Evolutionary conservation across 2,329 filamentous ascomycete species (phyloP), one percentile per base, ranked within the genome.

Genomic region (Colletotrichum cordylinicola): DNA sequence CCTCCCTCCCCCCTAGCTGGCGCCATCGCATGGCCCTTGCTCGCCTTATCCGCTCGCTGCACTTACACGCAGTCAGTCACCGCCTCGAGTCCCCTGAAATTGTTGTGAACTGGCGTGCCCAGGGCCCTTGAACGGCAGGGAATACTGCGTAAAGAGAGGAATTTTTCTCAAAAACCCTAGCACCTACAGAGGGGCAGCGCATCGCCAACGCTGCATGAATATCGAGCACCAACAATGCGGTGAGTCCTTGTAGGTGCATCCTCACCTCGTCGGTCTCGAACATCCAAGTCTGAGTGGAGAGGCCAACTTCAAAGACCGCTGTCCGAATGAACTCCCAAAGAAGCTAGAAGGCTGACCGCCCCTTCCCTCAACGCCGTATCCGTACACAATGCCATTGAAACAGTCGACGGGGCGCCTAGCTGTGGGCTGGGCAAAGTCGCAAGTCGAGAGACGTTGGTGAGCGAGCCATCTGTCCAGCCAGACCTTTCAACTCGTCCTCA

Each of bases 211-310:
- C n/a, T 67, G 24, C 24, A 27, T 27, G 27, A 6, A 33, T 9
- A 55, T 33, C 35, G 27, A 71, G 67, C 60, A 66, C 67, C 72
- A 66, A 67, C 67, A 61, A 71, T 74, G 72, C 72, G 72, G 72
- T 74, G 72, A 74, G 72, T 71, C 72, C 72, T 67, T 74, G 72
- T 33, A 71, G 29, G 48, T 29, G 48, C 70, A 39, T 64, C 31
- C 43, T 69, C 55, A 64, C 43, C 56, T 70, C 64, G 33, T 69
- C 58, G 39, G 56, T 37, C 71, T 65, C 67, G 66, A 64, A 39
- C 31, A 18, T 56, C 43, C 39, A 70, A 55, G 56, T 74, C 66
- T 43, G 71, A 58, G 66, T 64, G 71, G 71, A 43, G 37, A 56
- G 31, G 39, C 21, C 13, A 16, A 61, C 37, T 8, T 18, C 37